phyloP scores from a whole-genome alignment of 345 rosid genomes.

The Melaleuca quinquenervia region DNA sequence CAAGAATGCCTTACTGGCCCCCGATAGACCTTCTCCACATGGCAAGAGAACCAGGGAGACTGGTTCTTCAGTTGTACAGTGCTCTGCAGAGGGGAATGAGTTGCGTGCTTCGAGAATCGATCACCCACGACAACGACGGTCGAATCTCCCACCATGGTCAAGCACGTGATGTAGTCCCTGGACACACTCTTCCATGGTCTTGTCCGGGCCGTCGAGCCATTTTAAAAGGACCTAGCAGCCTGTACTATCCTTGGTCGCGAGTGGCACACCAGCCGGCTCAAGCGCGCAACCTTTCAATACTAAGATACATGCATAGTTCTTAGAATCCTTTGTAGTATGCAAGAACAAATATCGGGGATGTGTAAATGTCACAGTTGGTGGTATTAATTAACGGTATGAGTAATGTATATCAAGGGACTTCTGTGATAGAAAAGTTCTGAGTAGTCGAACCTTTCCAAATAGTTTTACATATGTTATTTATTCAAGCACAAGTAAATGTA shows the following conservation, averaged over 20 bases:
- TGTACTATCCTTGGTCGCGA: not conserved
- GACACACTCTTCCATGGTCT: not conserved
- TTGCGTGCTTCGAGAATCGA: not conserved
- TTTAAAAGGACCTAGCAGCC: not conserved
- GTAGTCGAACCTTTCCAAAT: not conserved
- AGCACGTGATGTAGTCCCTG: not conserved
- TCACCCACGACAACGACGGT: not conserved
- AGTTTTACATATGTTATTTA: not conserved
- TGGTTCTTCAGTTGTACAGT: not conserved
- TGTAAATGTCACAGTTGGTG: not conserved
- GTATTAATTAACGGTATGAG: not conserved
- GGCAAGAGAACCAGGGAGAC: not conserved
- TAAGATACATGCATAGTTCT: not conserved
- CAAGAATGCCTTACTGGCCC: not conserved
- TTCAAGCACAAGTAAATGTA: not conserved
- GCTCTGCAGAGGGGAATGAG: not conserved
- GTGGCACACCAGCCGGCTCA: not conserved
- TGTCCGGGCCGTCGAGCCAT: not conserved
- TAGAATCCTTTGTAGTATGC: not conserved
- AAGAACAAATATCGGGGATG: not conserved
- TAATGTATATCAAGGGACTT: not conserved
- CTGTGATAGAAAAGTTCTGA: not conserved
- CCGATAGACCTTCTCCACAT: not conserved
- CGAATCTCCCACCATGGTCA: not conserved
- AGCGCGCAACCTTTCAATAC: not conserved